Evolutionary conservation across 352 stramenopile genomes (phyloP), one percentile per base, ranked within the genome.

Genomic region (Globisporangium uncinulatum): DNA sequence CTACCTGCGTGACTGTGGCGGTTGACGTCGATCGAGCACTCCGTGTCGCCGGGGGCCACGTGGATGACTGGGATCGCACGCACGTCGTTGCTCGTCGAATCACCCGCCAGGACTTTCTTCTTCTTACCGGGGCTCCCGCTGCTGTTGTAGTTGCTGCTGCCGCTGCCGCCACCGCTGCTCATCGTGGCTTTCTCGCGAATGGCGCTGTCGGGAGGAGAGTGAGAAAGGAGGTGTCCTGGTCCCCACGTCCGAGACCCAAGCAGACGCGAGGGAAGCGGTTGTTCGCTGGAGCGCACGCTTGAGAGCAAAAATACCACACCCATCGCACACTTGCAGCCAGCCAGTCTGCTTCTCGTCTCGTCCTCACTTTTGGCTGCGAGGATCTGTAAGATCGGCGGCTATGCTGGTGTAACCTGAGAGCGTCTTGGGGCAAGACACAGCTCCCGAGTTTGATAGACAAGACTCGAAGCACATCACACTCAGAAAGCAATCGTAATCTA

Each of bases 51-150:
- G 0, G 51, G 11, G 1, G 51, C 45, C 13, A 64, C 58, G 36
- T 45, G 51, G 34, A 64, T 64, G 34, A 59, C 31, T 2, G 58
- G 51, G 51, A 64, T 64, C 24, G 7, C 14, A 19, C 43, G 51
- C 21, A 36, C 29, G 11, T 54, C 36, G 17, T 14, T 17, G 20
- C 34, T n/a, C 10, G 43, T 15, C 24, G n/a, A 20, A 20, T 56
- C 44, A 7, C 15, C 13, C 24, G 42, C 49, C 36, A 45, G 8
- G 3, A 9, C 39, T 49, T 64, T 64, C 51, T 64, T 63, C 57
- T 63, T 63, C 50, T 62, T 62, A 29, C 44, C 55, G 41, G 43
- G 17, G 2, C 21, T 49, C 41, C 50, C 55, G 39, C 51, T 20
- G 10, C 14, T 56, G 20, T 39, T 20, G 10, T 11, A 48, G 20